Conservation (phyloP, 2,329 filamentous ascomycete genomes). For the Cladophialophora immunda region DNA sequence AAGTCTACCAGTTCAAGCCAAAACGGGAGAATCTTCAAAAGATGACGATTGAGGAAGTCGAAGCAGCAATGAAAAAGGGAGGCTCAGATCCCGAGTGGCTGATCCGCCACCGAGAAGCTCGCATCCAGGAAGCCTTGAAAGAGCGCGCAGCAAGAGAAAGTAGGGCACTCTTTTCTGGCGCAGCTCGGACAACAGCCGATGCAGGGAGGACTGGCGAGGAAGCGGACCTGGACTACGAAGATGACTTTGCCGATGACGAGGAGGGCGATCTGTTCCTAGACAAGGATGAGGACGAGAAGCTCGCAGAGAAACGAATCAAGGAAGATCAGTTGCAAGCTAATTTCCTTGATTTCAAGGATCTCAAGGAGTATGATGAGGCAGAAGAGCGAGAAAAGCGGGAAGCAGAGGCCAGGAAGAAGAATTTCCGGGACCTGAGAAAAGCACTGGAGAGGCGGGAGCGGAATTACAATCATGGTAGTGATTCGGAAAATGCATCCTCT, state of each 20-base stretch:
- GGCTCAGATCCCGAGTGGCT: constrained; percentile 81
- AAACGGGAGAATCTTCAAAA: constrained; percentile 82
- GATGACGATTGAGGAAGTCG: constrained; percentile 83
- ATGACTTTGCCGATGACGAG: constrained; percentile 88
- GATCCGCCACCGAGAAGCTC: constrained; percentile 67
- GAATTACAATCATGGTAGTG: constrained; percentile 84
- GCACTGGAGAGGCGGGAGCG: constrained; percentile 84
- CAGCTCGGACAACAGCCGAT: constrained; percentile 22
- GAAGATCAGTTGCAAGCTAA: constrained; percentile 87
- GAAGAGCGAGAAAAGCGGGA: constrained; percentile 70
- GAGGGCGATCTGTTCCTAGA: constrained; percentile 76
- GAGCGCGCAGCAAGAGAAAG: constrained; percentile 61
- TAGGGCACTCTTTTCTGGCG: constrained; percentile 55
- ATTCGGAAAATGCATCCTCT: constrained; percentile 65
- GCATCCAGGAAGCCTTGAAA: constrained; percentile 65
- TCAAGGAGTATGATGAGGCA: constrained; percentile 74
- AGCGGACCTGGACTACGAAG: constrained; percentile 72
- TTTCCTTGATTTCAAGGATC: constrained; percentile 79
- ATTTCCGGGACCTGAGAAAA: constrained; percentile 81
- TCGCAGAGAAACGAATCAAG: constrained; percentile 75
- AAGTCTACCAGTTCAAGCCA: constrained; percentile 88
- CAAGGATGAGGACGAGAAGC: constrained; percentile 80
- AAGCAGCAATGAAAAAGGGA: constrained; percentile 82
- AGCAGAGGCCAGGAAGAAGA: constrained; percentile 72
- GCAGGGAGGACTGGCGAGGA: constrained; percentile 57